These are phyloP conservation scores for Clavulina sp. DNA, from an alignment of 768 basidiomycete genomes.

Conservation along the genomic window DNA sequence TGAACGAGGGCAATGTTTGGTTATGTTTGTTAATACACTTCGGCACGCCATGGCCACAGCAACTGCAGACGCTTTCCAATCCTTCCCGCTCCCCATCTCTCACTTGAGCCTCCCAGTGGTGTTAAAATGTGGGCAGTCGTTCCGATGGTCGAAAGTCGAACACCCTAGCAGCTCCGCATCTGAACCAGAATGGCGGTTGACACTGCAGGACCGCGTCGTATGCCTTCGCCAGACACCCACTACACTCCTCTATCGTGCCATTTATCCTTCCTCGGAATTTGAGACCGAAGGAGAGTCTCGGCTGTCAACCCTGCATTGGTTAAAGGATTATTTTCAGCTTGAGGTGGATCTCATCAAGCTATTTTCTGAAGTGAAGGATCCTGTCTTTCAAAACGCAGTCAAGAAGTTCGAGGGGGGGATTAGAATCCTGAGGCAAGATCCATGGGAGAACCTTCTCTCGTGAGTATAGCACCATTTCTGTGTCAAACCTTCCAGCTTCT, in stretches of 20 bases:
- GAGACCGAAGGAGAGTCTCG: slow-evolving; percentile 15
- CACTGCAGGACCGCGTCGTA: slow-evolving; percentile 65
- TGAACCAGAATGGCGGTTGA: slow-evolving; percentile 50
- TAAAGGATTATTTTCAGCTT: slow-evolving; percentile 82
- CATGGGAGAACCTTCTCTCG: slow-evolving; percentile 93
- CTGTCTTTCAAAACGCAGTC: slow-evolving; percentile 44
- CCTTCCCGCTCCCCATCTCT: slow-evolving; percentile 38
- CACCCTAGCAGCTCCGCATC: slow-evolving; percentile 19
- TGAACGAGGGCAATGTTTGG: too few relatives aligned
- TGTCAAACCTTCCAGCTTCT: background rate
- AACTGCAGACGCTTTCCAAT: too few relatives aligned
- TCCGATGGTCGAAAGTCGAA: slow-evolving; percentile 50
- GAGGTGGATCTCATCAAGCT: slow-evolving; percentile 50
- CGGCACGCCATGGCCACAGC: too few relatives aligned
- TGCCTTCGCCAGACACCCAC: slow-evolving; percentile 61
- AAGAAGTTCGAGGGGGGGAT: slow-evolving; percentile 56
- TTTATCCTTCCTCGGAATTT: slow-evolving; percentile 29
- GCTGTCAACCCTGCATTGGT: slow-evolving; percentile 40
- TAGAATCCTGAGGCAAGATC: slow-evolving; percentile 77
- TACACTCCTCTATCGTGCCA: slow-evolving; percentile 50
- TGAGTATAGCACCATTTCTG: slow-evolving; percentile 27
- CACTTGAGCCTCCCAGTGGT: slow-evolving; percentile 69
- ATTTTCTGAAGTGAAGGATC: slow-evolving; percentile 45
- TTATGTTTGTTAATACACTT: too few relatives aligned
- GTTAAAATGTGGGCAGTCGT: slow-evolving; percentile 69